Percentiles rank a stretch among this genome's conserved stretches.
These are phyloP conservation scores for Monilinia laxa DNA, from an alignment of 2,329 filamentous ascomycete genomes.

Conservation along the genomic window DNA sequence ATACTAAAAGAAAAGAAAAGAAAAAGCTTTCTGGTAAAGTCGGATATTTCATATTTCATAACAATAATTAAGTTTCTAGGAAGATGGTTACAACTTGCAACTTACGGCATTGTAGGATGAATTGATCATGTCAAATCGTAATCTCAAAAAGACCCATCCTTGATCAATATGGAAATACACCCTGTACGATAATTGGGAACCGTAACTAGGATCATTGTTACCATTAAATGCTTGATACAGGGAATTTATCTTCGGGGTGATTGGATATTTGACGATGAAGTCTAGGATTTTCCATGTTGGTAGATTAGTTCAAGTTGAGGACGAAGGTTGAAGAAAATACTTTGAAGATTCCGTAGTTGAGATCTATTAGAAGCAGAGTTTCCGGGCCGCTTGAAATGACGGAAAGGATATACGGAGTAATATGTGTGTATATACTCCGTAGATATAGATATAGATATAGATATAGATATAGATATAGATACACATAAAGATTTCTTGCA, in stretches of 20 bases:
- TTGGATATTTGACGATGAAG: slow-evolving; percentile 2
- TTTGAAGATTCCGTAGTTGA: slow-evolving; percentile 1
- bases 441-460: too few relatives aligned
- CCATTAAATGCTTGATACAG: background rate
- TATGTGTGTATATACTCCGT: too few relatives aligned
- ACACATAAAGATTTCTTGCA: too few relatives aligned
- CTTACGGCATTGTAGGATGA: slow-evolving; percentile 16
- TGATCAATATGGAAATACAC: slow-evolving; percentile 8
- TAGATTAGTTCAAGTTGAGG: background rate
- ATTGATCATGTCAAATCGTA: slow-evolving; percentile 16
- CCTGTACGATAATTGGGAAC: slow-evolving; percentile 7
- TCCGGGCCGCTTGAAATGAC: background rate
- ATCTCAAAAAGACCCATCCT: slow-evolving; percentile 11
- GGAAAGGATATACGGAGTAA: background rate
- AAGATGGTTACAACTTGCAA: slow-evolving; percentile 14
- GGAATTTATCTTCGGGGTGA: slow-evolving; percentile 7
- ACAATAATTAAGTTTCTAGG: slow-evolving; percentile 18
- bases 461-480: background rate
- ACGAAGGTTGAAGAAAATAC: background rate
- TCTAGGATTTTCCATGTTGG: slow-evolving; percentile 5
- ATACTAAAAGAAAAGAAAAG: slow-evolving; percentile 7
- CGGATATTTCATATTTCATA: slow-evolving; percentile 17
- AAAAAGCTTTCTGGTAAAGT: background rate
- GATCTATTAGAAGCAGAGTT: background rate
- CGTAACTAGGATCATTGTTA: background rate